Evolutionary conservation across 2,329 filamentous ascomycete species (phyloP).

Genomic region (Talaromyces sp.): DNA sequence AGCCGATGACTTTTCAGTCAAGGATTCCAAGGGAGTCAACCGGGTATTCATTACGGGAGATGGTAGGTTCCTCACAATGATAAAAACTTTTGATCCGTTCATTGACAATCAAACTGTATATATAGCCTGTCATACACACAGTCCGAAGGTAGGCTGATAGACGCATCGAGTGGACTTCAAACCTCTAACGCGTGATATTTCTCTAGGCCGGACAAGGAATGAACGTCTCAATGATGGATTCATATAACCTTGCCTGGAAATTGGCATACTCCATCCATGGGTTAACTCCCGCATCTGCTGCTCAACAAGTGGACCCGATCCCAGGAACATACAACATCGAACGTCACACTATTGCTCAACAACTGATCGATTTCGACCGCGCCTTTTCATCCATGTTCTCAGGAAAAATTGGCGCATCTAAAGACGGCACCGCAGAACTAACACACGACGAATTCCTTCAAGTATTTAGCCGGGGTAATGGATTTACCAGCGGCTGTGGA

Average conservation of each 20-base stretch:
- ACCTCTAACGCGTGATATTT: background rate
- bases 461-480: constrained; percentile 41
- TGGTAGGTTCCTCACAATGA: constrained; percentile 30
- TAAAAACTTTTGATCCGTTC: background rate
- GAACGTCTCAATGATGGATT: constrained; percentile 74
- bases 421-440: constrained; percentile 28
- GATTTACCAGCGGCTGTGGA: constrained; percentile 44
- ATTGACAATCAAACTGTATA: background rate
- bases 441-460: constrained; percentile 40
- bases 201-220: constrained; percentile 70
- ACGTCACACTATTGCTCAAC: constrained; percentile 40
- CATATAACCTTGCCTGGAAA: constrained; percentile 47
- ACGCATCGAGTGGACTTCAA: background rate
- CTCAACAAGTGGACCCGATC: constrained; percentile 25
- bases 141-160: constrained; percentile 58
- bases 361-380: constrained; percentile 45
- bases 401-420: constrained; percentile 36
- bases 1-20: constrained; percentile 48
- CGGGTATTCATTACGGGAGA: constrained; percentile 76
- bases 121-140: constrained; percentile 74
- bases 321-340: constrained; percentile 43
- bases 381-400: constrained; percentile 45
- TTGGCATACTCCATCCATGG: constrained; percentile 41
- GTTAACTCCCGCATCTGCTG: constrained; percentile 28
- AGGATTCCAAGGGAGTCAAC: constrained; percentile 68